Percentiles rank a stretch among this genome's conserved stretches.
Conservation (phyloP, 345 rosid species). For the Salix purpurea region DNA sequence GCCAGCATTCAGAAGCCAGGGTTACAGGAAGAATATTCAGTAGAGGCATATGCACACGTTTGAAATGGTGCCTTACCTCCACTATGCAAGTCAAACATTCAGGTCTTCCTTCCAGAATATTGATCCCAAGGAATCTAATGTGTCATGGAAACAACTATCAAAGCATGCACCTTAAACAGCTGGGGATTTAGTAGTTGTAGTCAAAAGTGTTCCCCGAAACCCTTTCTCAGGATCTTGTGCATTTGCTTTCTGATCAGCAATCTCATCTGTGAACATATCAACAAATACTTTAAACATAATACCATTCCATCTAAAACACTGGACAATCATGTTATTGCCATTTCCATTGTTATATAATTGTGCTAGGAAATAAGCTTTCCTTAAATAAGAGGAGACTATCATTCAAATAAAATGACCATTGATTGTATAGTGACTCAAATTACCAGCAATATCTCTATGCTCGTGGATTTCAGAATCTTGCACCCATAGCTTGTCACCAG, state of each 20-base stretch:
- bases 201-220: conserved; percentile 82
- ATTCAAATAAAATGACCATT: neutral
- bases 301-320: neutral
- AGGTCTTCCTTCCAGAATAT: conserved; percentile 1
- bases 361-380: neutral
- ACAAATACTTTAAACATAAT: neutral
- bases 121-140: conserved; percentile 14
- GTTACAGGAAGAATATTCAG: neutral
- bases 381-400: neutral
- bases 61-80: conserved; percentile 7
- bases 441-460: conserved; percentile 98
- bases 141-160: neutral
- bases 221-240: conserved; percentile 68
- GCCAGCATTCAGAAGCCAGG: neutral
- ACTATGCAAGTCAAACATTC: conserved; percentile 6
- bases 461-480: conserved; percentile 91
- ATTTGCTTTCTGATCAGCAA: conserved; percentile 59
- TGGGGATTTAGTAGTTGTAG: conserved; percentile 64
- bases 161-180: conserved; percentile 36
- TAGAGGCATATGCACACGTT: neutral
- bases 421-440: conserved; percentile 8
- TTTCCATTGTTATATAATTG: neutral
- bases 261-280: conserved; percentile 58
- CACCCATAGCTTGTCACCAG: conserved; percentile 96
- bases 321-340: neutral